These are phyloP conservation scores for Pythium phragmitis DNA, from an alignment of 352 stramenopile genomes.

Conservation along the genomic window DNA sequence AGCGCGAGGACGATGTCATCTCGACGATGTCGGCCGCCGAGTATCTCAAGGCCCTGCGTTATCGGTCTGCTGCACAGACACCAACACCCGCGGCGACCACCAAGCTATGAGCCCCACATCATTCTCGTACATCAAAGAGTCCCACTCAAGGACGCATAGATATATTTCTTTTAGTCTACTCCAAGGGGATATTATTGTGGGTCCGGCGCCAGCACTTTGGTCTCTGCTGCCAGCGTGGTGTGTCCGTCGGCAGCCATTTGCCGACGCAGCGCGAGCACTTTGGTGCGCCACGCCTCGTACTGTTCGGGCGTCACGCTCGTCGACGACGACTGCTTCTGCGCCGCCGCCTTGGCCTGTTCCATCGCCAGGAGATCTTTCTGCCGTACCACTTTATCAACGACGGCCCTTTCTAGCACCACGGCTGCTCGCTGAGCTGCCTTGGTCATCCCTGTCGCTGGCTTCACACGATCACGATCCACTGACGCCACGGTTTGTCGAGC, in stretches of 20 bases:
- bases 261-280: constrained; percentile 6
- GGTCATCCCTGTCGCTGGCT: constrained; percentile 5
- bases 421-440: constrained; percentile 27
- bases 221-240: neutral
- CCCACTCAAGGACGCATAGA: neutral
- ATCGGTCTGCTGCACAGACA: constrained; percentile 32
- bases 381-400: neutral
- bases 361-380: neutral
- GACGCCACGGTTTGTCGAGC: neutral
- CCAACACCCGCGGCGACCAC: neutral
- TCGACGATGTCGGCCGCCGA: constrained; percentile 64
- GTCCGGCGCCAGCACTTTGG: neutral
- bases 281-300: constrained; percentile 22
- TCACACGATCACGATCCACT: neutral
- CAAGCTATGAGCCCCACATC: constrained; percentile 20
- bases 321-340: neutral
- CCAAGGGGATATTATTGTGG: neutral
- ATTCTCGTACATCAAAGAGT: too few relatives aligned
- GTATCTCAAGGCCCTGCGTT: constrained; percentile 78
- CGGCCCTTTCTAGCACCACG: constrained; percentile 15
- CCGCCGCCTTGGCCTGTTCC: neutral
- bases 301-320: constrained; percentile 3
- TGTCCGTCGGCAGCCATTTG: neutral
- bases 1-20: constrained; percentile 72
- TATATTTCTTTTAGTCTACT: too few relatives aligned